These are phyloP conservation scores for Solanum chacoense DNA, from an alignment of 305 asterid genomes.

Conservation along the genomic window DNA sequence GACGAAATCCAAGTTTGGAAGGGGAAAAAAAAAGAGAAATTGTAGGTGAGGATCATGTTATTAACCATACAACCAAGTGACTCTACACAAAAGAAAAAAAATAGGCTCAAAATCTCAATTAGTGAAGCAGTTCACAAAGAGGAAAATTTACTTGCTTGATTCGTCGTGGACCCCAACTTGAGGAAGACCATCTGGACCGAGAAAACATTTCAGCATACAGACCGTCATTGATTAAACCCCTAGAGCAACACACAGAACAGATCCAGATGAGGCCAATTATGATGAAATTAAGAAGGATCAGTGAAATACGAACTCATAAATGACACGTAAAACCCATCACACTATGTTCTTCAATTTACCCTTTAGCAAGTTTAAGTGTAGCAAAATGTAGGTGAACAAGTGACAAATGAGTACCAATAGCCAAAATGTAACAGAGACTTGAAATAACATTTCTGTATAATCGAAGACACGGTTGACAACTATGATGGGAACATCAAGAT, in stretches of 20 bases:
- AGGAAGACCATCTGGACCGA: constrained; percentile 88
- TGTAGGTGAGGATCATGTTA: background rate
- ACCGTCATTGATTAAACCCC: constrained; percentile 80
- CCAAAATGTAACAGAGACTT: background rate
- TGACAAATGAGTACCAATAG: background rate
- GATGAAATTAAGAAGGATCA: background rate
- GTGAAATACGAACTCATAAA: background rate
- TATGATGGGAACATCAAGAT: background rate
- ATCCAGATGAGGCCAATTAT: background rate
- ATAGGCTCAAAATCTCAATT: background rate
- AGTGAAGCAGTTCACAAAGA: background rate
- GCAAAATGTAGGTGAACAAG: background rate
- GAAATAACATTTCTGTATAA: background rate
- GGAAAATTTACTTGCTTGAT: constrained; percentile 54
- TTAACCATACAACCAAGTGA: background rate
- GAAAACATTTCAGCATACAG: constrained; percentile 76
- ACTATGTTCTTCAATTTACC: background rate
- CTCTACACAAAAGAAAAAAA: background rate
- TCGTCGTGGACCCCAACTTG: constrained; percentile 89
- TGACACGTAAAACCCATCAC: background rate
- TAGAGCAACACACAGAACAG: constrained; percentile 9
- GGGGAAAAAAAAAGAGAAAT: background rate
- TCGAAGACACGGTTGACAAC: background rate
- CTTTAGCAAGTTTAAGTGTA: background rate
- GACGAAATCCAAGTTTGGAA: background rate